phyloP scores from a whole-genome alignment of 192 early-diverging fungal genomes.

The Ambispora gerdemannii region DNA sequence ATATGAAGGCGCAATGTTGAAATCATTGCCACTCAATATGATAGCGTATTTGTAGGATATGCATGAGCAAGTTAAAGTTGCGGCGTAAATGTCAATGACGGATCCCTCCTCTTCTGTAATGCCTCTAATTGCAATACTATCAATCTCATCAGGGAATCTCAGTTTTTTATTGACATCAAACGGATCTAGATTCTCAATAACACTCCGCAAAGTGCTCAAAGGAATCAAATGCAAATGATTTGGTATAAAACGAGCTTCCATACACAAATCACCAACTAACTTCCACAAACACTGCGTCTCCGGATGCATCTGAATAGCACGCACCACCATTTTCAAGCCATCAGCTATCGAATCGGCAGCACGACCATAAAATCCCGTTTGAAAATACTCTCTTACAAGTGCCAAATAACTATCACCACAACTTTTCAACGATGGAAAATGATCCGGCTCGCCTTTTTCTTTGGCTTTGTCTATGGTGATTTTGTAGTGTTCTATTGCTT shows the following conservation, averaged over 20 bases:
- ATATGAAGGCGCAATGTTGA: constrained; percentile 37
- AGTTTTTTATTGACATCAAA: constrained; percentile 38
- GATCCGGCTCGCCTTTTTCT: constrained; percentile 34
- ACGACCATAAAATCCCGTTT: constrained; percentile 65
- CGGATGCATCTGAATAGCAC: constrained; percentile 29
- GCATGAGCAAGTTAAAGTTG: constrained; percentile 46
- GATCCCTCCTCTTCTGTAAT: neutral
- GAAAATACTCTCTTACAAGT: constrained; percentile 48
- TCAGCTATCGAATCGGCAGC: constrained; percentile 54
- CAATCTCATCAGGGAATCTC: constrained; percentile 38
- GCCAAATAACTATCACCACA: constrained; percentile 49
- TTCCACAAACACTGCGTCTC: constrained; percentile 58
- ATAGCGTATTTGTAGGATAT: constrained; percentile 54
- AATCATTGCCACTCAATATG: constrained; percentile 41
- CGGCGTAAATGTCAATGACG: constrained; percentile 2
- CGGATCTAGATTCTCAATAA: constrained; percentile 27
- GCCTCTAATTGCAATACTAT: constrained; percentile 32
- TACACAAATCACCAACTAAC: constrained; percentile 56
- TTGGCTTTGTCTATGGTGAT: constrained; percentile 37
- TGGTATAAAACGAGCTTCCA: constrained; percentile 42
- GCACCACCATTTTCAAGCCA: constrained; percentile 17
- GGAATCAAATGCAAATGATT: constrained; percentile 45
- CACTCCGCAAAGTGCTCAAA: constrained; percentile 25
- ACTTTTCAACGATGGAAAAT: constrained; percentile 52
- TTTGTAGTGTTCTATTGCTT: constrained; percentile 50